Evolutionary conservation across 345 rosid species (phyloP), one percentile per base, ranked within the genome.

Genomic region (Eucalyptus camaldulensis): DNA sequence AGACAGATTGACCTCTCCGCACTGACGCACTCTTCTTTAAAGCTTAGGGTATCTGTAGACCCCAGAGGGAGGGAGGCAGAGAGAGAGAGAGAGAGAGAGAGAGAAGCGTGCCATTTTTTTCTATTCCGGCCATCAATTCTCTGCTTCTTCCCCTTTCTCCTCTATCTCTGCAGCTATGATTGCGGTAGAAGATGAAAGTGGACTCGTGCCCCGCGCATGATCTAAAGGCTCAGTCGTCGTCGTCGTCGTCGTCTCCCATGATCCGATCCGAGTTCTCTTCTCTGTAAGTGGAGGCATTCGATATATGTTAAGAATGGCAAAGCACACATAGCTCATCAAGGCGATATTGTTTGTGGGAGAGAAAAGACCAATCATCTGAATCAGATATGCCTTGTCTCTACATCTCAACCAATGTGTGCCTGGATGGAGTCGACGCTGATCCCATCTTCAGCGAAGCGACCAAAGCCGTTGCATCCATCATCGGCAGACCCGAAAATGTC

Each of bases 401-500:
- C 92, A 88, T 96, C 90, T 94, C 97, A 49, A 96, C 98, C 62
- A 96, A 95, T 91, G 97, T 95, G 13, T 92, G 69, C 91, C 95
- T 96, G 47, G 96, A 94, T 19, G 96, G 96, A 89, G 92, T 95
- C 49, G 95, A 95, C 91, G 93, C 95, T 50, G 93, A 91, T 93
- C 97, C 96, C 87, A 92, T 96, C 89, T 95, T 96, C 92, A 89
- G 97, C 8, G 97, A 95, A 83, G 97, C 97, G 40, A 92, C 97
- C 56, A 92, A 94, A 90, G 88, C 96, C 87, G 95, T 95, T 69
- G 93, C 98, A 50, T 91, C 94, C 88, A 88, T 97, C 93, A 93
- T 94, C 91, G 97, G 98, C 89, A 95, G 94, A 91, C 97, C 99
- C 12, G 95, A 94, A 91, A 91, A 94, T 85, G 99, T 96, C 90